Evolutionary conservation across 1,139 yeast species (phyloP).

Genomic region (Candida anutae): DNA sequence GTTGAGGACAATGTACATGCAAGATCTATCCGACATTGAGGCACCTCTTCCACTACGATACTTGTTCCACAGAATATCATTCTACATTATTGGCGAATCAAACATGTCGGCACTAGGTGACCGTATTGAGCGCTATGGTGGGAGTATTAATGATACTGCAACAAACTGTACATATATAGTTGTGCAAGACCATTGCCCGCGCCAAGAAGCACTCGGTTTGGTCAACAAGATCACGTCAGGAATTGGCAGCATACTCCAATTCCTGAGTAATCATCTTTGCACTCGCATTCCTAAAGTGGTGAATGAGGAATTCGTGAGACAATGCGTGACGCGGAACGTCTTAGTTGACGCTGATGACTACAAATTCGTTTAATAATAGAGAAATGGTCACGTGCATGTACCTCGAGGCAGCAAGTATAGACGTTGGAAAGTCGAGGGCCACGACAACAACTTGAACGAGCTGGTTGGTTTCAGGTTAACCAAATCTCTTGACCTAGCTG

Average conservation of each 20-base stretch:
- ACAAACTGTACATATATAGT: constrained; percentile 20
- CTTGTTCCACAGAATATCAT: constrained; percentile 15
- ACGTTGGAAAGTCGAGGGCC: too few species aligned
- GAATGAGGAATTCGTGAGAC: constrained; percentile 30
- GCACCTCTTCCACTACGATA: constrained; percentile 11
- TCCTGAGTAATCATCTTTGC: constrained; percentile 9
- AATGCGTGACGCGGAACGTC: constrained; percentile 27
- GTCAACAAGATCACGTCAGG: constrained; percentile 10
- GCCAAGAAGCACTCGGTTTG: constrained; percentile 3
- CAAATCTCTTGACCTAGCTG: too few species aligned
- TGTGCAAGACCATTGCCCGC: constrained; percentile 4
- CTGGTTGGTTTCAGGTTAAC: too few species aligned
- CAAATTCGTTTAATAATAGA: too few species aligned
- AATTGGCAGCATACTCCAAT: constrained; percentile 15
- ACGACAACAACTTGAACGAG: too few species aligned
- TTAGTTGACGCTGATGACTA: constrained; percentile 43
- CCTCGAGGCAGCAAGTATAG: too few species aligned
- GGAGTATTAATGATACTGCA: constrained; percentile 12
- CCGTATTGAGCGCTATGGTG: constrained; percentile 27
- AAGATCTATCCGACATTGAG: constrained; percentile 7
- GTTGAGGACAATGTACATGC: constrained; percentile 4
- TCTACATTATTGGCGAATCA: constrained; percentile 14
- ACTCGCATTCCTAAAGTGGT: constrained; percentile 43
- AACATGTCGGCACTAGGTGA: constrained; percentile 7
- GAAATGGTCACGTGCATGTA: too few species aligned